Evolutionary conservation across 2,329 filamentous ascomycete genomes (phyloP).

Genomic region (Cladophialophora carrionii): DNA sequence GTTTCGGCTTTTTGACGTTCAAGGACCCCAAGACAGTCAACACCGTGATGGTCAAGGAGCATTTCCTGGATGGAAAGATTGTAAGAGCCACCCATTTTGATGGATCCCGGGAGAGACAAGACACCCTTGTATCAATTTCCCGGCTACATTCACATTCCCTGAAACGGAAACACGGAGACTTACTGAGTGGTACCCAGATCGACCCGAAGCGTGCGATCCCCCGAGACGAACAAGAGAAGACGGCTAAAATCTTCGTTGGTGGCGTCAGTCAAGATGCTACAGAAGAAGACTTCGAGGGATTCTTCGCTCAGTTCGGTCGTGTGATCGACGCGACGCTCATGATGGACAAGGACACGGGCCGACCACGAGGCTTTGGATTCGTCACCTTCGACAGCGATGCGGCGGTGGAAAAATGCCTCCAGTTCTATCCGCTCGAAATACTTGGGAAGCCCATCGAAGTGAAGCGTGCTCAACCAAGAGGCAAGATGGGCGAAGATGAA

Average conservation of each 20-base stretch:
- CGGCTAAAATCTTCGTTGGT: conserved; percentile 97
- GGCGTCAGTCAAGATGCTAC: conserved; percentile 97
- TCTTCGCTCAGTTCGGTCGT: conserved; percentile 94
- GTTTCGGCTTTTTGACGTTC: conserved; percentile 97
- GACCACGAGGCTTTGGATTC: conserved; percentile 93
- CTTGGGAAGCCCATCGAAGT: conserved; percentile 96
- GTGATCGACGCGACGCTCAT: conserved; percentile 97
- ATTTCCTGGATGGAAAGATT: conserved; percentile 97
- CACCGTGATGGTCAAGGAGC: conserved; percentile 99
- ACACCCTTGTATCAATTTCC: conserved; percentile 30
- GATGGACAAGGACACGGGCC: conserved; percentile 99
- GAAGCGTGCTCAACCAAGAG: conserved; percentile 93
- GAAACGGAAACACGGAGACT: conserved; percentile 34
- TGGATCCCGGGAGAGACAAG: conserved; percentile 36
- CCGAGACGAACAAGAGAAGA: conserved; percentile 96
- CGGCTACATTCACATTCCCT: conserved; percentile 3
- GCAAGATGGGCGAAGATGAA: conserved; percentile 90
- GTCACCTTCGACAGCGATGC: conserved; percentile 97
- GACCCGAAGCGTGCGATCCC: conserved; percentile 97
- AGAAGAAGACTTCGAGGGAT: conserved; percentile 92
- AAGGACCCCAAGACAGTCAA: conserved; percentile 97
- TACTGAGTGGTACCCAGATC: conserved; percentile 64
- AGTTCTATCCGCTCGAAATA: conserved; percentile 77
- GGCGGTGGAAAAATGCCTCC: conserved; percentile 88
- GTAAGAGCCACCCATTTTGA: conserved; percentile 59